A percentile compares a stretch with the other conserved stretches of the same genome.
Evolutionary conservation across 169 alveolate species (phyloP).

Genomic region (Cyclospora cayetanensis): DNA sequence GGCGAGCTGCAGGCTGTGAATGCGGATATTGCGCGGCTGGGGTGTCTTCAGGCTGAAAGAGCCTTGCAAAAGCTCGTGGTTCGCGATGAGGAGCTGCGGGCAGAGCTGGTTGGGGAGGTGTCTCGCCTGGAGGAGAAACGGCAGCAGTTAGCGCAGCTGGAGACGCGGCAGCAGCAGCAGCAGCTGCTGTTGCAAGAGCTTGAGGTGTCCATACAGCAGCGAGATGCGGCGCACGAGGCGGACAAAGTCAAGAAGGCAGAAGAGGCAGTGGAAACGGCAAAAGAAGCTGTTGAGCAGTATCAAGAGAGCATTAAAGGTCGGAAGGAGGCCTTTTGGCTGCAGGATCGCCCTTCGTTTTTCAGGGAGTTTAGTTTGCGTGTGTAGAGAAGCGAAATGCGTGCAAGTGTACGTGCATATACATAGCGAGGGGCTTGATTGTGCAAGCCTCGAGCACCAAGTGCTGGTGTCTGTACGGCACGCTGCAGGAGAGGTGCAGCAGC

Average conservation of each 20-base stretch:
- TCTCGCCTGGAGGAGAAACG: not conserved
- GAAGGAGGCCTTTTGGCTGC: not conserved
- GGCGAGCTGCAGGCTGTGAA: too few relatives aligned
- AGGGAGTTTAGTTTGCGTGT: too few relatives aligned
- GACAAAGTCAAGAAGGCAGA: not conserved
- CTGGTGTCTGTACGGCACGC: not conserved
- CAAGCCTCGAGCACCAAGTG: too few relatives aligned
- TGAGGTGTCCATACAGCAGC: not conserved
- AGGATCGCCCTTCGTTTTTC: too few relatives aligned
- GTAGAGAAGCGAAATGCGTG: too few relatives aligned
- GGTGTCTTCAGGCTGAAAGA: slow-evolving; percentile 29
- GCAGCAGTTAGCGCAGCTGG: slow-evolving; percentile 2
- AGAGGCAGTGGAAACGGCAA: slow-evolving; percentile 17
- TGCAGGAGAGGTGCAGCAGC: not conserved
- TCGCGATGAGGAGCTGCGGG: slow-evolving; percentile 47
- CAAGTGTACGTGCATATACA: too few relatives aligned
- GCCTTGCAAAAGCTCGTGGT: slow-evolving; percentile 5
- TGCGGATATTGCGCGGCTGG: too few relatives aligned
- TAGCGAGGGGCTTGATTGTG: too few relatives aligned
- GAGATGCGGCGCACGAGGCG: not conserved
- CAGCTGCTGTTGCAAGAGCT: not conserved
- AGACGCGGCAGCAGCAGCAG: not conserved
- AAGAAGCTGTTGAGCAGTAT: slow-evolving; percentile 34
- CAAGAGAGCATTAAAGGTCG: slow-evolving; percentile 24
- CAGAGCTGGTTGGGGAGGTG: slow-evolving; percentile 44